Conservation (phyloP, 2,329 filamentous ascomycete genomes). For the Alternaria ethzedia region DNA sequence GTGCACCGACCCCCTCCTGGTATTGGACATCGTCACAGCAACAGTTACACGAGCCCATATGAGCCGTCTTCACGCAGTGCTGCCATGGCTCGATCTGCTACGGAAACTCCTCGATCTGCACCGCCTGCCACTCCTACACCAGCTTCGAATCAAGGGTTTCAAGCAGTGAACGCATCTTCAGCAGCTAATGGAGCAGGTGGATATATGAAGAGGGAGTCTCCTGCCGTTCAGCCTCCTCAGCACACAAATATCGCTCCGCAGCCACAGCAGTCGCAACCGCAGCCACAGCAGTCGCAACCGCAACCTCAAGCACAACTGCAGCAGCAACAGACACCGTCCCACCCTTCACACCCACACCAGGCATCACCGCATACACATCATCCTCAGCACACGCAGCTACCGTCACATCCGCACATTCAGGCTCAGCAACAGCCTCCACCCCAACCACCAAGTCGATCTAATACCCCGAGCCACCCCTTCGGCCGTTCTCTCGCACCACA, state of each 20-base stretch:
- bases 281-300: constrained; percentile 12
- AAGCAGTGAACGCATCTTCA: constrained; percentile 18
- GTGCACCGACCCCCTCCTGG: constrained; percentile 16
- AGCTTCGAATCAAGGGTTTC: constrained; percentile 14
- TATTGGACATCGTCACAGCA: constrained; percentile 18
- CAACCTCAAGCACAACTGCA: constrained; percentile 9
- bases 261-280: constrained; percentile 16
- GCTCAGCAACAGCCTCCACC: constrained; percentile 24
- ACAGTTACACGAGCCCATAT: constrained; percentile 40
- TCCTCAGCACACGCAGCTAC: constrained; percentile 14
- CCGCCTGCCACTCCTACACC: constrained; percentile 16
- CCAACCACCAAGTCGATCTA: constrained; percentile 31
- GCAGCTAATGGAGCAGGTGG: constrained; percentile 23
- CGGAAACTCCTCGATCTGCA: constrained; percentile 22
- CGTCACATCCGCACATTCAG: constrained; percentile 22
- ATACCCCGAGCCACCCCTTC: constrained; percentile 29
- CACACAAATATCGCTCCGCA: constrained; percentile 30
- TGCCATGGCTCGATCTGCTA: constrained; percentile 13
- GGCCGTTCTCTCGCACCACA: constrained; percentile 34
- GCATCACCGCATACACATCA: constrained; percentile 11
- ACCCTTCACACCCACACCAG: constrained; percentile 13
- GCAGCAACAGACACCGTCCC: constrained; percentile 10
- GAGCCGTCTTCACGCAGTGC: constrained; percentile 28
- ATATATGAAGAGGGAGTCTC: constrained; percentile 27
- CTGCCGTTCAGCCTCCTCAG: constrained; percentile 21